Conservation (phyloP, 2,329 filamentous ascomycete species). For the Raffaelea arxii region DNA sequence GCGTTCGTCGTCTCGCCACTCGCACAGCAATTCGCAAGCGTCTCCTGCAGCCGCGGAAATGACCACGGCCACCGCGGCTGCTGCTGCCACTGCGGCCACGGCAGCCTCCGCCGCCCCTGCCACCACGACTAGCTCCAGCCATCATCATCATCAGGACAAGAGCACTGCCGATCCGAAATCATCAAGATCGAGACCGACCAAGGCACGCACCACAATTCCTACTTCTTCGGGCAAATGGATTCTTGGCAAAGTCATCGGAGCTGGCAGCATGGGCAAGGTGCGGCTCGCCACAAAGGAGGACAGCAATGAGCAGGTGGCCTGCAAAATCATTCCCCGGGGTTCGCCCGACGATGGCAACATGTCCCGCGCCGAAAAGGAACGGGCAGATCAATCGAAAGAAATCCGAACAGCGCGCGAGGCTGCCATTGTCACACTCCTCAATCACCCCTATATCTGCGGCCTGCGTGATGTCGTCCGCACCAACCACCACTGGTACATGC, state of each 20-base stretch:
- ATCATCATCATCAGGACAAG: conserved; percentile 16
- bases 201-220: conserved; percentile 72
- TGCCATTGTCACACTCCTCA: conserved; percentile 87
- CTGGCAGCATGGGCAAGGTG: conserved; percentile 98
- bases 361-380: conserved; percentile 64
- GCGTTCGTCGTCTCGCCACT: conserved; percentile 27
- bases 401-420: conserved; percentile 90
- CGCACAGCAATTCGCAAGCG: conserved; percentile 7
- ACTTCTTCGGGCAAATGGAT: conserved; percentile 89
- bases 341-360: conserved; percentile 77
- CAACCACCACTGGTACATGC: conserved; percentile 99
- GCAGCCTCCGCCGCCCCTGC: conserved; percentile 30
- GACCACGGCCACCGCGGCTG: conserved; percentile 19
- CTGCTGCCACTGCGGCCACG: conserved; percentile 35
- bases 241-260: conserved; percentile 91
- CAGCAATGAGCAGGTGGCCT: conserved; percentile 87
- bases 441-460: conserved; percentile 91
- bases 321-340: conserved; percentile 91
- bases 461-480: conserved; percentile 93
- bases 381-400: conserved; percentile 93
- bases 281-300: conserved; percentile 89
- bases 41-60: conserved; percentile 15
- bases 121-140: not conserved
- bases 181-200: conserved; percentile 39
- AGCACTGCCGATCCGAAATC: conserved; percentile 37